These are phyloP conservation scores for Medicago arabica DNA, from an alignment of 306 rosid genomes.

Conservation along the genomic window DNA sequence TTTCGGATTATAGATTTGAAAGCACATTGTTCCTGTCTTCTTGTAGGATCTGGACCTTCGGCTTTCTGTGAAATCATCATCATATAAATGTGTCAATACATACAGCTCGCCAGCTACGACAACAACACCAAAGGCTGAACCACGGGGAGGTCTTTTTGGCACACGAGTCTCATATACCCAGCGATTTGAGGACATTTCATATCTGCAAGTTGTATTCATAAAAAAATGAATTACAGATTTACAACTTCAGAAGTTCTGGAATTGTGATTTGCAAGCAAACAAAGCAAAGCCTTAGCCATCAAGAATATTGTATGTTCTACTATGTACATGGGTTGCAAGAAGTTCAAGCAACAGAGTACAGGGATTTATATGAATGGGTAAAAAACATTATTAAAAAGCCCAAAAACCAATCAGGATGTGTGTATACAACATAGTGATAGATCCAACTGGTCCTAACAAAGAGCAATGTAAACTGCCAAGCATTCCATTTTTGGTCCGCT, in stretches of 20 bases:
- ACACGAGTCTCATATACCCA: conserved; percentile 73
- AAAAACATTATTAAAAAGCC: conserved; percentile 15
- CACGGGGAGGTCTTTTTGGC: conserved; percentile 59
- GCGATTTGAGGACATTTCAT: conserved; percentile 66
- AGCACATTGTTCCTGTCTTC: conserved; percentile 62
- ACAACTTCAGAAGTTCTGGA: conserved; percentile 21
- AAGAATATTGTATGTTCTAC: conserved; percentile 28
- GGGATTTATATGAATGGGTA: not conserved
- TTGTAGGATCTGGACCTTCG: conserved; percentile 61
- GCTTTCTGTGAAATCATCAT: conserved; percentile 43
- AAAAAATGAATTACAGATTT: conserved; percentile 26
- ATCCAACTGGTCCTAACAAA: not conserved
- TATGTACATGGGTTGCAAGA: not conserved
- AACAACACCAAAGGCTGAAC: conserved; percentile 62
- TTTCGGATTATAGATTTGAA: conserved; percentile 81
- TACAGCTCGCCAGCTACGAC: conserved; percentile 70
- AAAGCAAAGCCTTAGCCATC: conserved; percentile 20
- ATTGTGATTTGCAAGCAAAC: conserved; percentile 25
- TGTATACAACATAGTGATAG: not conserved
- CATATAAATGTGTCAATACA: conserved; percentile 58
- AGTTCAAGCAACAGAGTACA: conserved; percentile 20
- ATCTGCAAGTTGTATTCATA: conserved; percentile 57
- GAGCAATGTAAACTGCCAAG: not conserved
- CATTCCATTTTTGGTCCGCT: conserved; percentile 11
- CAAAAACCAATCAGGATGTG: conserved; percentile 10